Evolutionary conservation across 805 yeast genomes (phyloP).

Genomic region (Ogataea trehalophila): DNA sequence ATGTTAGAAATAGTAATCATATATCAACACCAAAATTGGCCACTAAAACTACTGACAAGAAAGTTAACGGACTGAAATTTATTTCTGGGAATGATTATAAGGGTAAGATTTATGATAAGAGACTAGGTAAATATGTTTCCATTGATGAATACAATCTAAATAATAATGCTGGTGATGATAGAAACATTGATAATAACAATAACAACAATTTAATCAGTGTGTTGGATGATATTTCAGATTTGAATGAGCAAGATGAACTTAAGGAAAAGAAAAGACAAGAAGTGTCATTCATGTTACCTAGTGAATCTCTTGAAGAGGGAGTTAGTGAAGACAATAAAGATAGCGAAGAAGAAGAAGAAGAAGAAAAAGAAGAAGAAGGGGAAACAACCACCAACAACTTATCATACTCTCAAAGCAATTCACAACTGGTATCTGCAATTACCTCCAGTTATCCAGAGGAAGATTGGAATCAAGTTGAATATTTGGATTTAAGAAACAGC

Average conservation of each 20-base stretch:
- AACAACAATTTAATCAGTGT: conserved; percentile 6
- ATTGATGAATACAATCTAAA: conserved; percentile 1
- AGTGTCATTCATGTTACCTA: conserved; percentile 21
- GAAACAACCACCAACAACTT: conserved; percentile 24
- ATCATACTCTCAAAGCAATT: conserved; percentile 45
- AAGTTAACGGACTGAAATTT: conserved; percentile 25
- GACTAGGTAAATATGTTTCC: conserved; percentile 20
- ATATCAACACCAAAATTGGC: conserved; percentile 16
- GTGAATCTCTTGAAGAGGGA: not conserved
- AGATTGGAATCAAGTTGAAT: conserved; percentile 39
- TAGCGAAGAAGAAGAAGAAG: not conserved
- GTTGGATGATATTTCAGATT: conserved; percentile 20
- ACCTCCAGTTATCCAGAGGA: conserved; percentile 38
- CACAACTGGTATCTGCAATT: conserved; percentile 39
- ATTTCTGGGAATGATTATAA: conserved; percentile 29
- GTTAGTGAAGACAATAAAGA: not conserved
- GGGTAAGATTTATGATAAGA: conserved; percentile 27
- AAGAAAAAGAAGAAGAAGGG: not conserved
- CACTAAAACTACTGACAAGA: not conserved
- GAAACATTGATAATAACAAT: too few species aligned
- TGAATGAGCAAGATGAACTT: conserved; percentile 5
- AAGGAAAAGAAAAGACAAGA: conserved; percentile 6
- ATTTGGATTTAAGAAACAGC: conserved; percentile 32
- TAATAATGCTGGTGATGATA: conserved; percentile 4
- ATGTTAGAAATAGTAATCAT: conserved; percentile 1